phyloP scores from a whole-genome alignment of 2,329 filamentous ascomycete genomes.

The Apiospora pterosperma region DNA sequence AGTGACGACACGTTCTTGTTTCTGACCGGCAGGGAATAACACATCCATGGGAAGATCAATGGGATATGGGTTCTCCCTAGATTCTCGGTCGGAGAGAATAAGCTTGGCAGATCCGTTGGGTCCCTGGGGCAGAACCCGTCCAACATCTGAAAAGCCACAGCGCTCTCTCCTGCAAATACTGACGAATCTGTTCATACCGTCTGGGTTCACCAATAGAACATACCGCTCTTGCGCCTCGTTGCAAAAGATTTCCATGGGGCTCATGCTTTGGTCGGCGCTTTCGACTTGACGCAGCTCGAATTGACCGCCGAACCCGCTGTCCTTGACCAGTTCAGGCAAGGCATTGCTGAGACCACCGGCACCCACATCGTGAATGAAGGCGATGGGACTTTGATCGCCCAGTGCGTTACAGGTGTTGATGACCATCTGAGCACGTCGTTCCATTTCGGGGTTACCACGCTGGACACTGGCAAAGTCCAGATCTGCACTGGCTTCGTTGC shows the following conservation, averaged over 20 bases:
- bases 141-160: slow-evolving; percentile 90
- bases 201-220: slow-evolving; percentile 80
- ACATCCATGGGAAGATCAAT: slow-evolving; percentile 15
- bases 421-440: slow-evolving; percentile 93
- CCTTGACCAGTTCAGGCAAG: slow-evolving; percentile 67
- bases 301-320: slow-evolving; percentile 83
- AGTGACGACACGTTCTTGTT: slow-evolving; percentile 9
- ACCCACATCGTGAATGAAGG: slow-evolving; percentile 96
- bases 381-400: slow-evolving; percentile 82
- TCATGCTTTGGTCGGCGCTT: slow-evolving; percentile 87
- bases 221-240: slow-evolving; percentile 97
- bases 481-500: slow-evolving; percentile 83
- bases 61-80: slow-evolving; percentile 8
- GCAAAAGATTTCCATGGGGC: slow-evolving; percentile 95
- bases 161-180: slow-evolving; percentile 72
- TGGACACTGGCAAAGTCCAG: slow-evolving; percentile 97
- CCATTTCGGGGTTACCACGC: slow-evolving; percentile 93
- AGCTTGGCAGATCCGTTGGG: slow-evolving; percentile 66
- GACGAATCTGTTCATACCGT: slow-evolving; percentile 73
- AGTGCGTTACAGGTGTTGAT: slow-evolving; percentile 91
- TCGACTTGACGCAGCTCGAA: slow-evolving; percentile 96
- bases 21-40: slow-evolving; percentile 10
- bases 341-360: slow-evolving; percentile 80
- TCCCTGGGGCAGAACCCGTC: slow-evolving; percentile 63
- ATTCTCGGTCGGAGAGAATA: slow-evolving; percentile 49